Base-by-base conservation (phyloP, 306 rosid genomes). In the Sicyos baderoa region DNA sequence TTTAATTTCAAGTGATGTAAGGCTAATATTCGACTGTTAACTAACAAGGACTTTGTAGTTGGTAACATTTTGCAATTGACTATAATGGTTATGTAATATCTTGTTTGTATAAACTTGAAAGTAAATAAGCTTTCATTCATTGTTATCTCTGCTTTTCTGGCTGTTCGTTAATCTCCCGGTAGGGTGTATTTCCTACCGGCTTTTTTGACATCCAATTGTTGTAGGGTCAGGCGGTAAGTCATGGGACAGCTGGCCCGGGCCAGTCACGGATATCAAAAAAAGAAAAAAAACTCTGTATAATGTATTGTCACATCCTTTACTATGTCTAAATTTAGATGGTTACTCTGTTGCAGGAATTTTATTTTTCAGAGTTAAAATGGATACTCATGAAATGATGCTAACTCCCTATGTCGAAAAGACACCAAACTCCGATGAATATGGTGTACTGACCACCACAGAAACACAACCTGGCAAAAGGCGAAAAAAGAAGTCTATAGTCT, bases 401-500 rank as follows among this genome's bases (percentile, higher is more conserved):
- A 71, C 74, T 18, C 65, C 74, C 40, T 54, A 44, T 37, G 74
- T 42, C 48, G 67, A 59, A 47, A 51, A 60, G 23, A 32, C 42
- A 21, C 40, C 45, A 18, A 66, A 25, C 25, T 54, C 57, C 14
- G 74, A 74, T 62, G 82, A 45, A 15, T 59, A 75, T 21, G 68
- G 68, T 72, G 78, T 52, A 22, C 54, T 66, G 64, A 59, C 45
- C 53, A 69, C 71, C 53, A 78, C 85, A 9, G 95, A 89, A 37
- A 76, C 86, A 18, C 98, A 83, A 82, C 97, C 97, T 32, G 79
- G 37, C 81, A 89, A 88, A 85, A 82, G 94, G 74, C 85, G 97
- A 82, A 93, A 86, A 79, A 93, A 82, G 86, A 88, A 88, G 81
- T 93, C 97, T 19, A 56, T 83, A n/a, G 98, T 93, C 54, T 93